Conservation (phyloP, 108 stramenopile genomes). For the Cyclotella kingstonii region DNA sequence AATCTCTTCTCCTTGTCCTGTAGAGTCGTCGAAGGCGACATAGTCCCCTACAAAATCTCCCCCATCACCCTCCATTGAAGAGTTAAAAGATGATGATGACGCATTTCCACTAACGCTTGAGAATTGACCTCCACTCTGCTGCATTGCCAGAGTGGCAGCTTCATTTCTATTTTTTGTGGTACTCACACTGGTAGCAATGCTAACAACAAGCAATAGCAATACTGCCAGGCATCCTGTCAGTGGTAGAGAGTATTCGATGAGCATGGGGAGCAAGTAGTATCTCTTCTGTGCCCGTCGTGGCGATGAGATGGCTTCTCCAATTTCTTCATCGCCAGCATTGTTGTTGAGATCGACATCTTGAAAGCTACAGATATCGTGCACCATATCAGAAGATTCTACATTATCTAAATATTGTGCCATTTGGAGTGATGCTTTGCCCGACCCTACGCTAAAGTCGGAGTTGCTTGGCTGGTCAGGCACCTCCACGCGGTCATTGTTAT, state of each 20-base stretch:
- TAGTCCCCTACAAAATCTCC: neutral
- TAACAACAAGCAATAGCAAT: conserved; percentile 1
- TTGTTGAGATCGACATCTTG: conserved; percentile 13
- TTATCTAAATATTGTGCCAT: conserved; percentile 23
- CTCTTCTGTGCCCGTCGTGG: conserved; percentile 8
- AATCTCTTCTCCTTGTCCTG: neutral
- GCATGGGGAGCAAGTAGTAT: conserved; percentile 24
- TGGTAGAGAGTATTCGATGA: conserved; percentile 8
- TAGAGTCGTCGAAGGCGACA: neutral
- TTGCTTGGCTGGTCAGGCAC: too few relatives aligned
- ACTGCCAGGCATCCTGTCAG: neutral
- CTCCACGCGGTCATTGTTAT: too few relatives aligned
- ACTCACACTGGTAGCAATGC: conserved; percentile 2
- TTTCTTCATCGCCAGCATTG: too few relatives aligned
- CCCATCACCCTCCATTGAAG: neutral
- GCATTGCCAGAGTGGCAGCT: neutral
- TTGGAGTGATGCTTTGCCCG: neutral
- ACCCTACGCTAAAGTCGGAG: conserved; percentile 2
- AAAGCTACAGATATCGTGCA: conserved; percentile 8
- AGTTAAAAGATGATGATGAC: neutral
- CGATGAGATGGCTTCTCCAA: neutral
- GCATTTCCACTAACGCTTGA: neutral
- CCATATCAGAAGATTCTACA: conserved; percentile 7
- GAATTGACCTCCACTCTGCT: neutral
- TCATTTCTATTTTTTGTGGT: neutral